A percentile compares a stretch with the other conserved stretches of the same genome.
Evolutionary conservation across 2,329 filamentous ascomycete genomes (phyloP).

Genomic region (Westerdykella sp.): DNA sequence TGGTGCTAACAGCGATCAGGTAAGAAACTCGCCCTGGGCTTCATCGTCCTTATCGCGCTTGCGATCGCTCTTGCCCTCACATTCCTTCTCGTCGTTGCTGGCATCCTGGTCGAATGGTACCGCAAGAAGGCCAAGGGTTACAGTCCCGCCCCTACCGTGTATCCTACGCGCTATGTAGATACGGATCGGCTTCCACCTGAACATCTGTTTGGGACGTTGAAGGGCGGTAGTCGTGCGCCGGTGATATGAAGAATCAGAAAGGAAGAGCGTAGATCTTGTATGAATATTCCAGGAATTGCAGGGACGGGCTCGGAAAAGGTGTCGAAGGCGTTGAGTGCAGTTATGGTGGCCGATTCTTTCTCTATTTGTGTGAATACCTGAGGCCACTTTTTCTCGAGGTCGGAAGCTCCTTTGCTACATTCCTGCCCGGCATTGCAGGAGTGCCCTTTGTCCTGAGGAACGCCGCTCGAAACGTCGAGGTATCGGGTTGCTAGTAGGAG

Average conservation of each 20-base stretch:
- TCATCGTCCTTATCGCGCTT: constrained; percentile 73
- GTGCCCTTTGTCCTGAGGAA: too few species aligned
- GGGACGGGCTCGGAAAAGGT: not conserved
- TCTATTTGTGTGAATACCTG: not conserved
- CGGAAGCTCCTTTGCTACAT: not conserved
- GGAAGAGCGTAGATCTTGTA: constrained; percentile 4
- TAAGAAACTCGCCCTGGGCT: constrained; percentile 62
- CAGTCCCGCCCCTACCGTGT: constrained; percentile 62
- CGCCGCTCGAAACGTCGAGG: too few species aligned
- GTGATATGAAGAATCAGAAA: constrained; percentile 18
- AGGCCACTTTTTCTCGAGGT: not conserved
- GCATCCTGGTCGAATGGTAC: constrained; percentile 67
- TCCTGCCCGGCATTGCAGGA: not conserved
- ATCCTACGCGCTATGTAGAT: constrained; percentile 42
- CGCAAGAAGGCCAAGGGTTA: constrained; percentile 76
- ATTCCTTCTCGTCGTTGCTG: constrained; percentile 68
- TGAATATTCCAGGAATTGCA: not conserved
- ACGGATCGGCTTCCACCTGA: constrained; percentile 48
- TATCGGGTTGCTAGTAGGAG: too few species aligned
- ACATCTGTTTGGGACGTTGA: constrained; percentile 34
- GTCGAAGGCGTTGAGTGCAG: not conserved
- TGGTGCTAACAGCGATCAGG: constrained; percentile 30
- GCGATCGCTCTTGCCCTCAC: constrained; percentile 72
- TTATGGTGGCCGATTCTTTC: not conserved
- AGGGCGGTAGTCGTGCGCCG: constrained; percentile 25